These are phyloP conservation scores for Backusella westeae DNA, from an alignment of 192 early-diverging fungal species.

Conservation along the genomic window DNA sequence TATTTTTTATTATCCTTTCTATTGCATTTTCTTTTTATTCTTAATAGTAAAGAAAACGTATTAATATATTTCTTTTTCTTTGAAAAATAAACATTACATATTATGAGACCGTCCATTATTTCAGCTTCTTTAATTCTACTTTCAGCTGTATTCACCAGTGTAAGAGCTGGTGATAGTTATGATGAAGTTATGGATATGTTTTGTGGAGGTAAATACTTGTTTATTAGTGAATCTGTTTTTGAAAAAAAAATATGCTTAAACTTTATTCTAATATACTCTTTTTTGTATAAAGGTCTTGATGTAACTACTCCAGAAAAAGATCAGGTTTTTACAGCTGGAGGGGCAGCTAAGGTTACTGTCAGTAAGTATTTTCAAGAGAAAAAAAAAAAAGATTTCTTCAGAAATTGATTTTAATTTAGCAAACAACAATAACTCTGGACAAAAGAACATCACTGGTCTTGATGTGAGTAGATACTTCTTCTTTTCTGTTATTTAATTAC, in stretches of 20 bases:
- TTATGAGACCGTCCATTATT: slow-evolving; percentile 10
- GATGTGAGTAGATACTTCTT: slow-evolving; percentile 12
- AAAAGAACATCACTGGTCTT: slow-evolving; percentile 26
- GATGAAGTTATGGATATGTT: slow-evolving; percentile 13
- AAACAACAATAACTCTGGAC: not conserved
- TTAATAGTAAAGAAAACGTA: not conserved
- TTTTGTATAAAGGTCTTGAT: slow-evolving; percentile 3
- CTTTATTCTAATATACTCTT: not conserved
- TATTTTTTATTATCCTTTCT: not conserved
- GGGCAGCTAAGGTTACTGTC: slow-evolving; percentile 18
- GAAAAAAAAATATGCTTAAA: not conserved
- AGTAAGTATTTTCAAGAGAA: slow-evolving; percentile 16
- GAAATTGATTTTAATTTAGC: not conserved
- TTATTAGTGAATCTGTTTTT: not conserved
- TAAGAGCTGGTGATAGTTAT: slow-evolving; percentile 11
- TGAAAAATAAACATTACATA: not conserved
- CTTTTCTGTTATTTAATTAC: not conserved
- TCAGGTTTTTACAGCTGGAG: slow-evolving; percentile 18
- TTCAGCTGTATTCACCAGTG: not conserved
- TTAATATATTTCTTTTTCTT: not conserved
- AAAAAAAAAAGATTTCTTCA: not conserved
- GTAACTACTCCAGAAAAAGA: slow-evolving; percentile 5
- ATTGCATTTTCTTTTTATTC: not conserved
- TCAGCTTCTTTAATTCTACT: slow-evolving; percentile 10
- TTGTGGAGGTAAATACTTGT: slow-evolving; percentile 12